phyloP scores from a whole-genome alignment of 192 early-diverging fungal species.

The Coemansia sp. region DNA sequence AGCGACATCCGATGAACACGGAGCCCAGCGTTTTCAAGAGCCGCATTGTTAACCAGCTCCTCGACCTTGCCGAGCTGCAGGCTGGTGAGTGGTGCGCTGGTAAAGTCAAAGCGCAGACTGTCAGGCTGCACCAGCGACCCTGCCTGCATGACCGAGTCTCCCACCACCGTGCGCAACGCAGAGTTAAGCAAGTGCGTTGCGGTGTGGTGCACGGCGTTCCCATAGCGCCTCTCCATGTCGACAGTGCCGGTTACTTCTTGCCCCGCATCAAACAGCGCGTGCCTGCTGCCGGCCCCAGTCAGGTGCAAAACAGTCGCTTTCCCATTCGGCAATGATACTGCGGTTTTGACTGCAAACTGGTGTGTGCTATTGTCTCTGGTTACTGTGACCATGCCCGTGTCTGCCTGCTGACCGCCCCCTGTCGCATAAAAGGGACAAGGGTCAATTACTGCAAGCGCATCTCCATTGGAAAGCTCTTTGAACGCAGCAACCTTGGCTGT shows the following conservation, averaged over 20 bases:
- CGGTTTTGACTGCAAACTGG: slow-evolving; percentile 77
- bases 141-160: slow-evolving; percentile 77
- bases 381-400: slow-evolving; percentile 77
- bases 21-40: slow-evolving; percentile 70
- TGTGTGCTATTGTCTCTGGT: slow-evolving; percentile 55
- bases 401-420: slow-evolving; percentile 91
- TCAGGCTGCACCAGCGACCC: slow-evolving; percentile 90
- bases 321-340: slow-evolving; percentile 55
- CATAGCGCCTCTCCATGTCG: slow-evolving; percentile 83
- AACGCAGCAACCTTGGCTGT: slow-evolving; percentile 41
- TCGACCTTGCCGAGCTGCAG: slow-evolving; percentile 71
- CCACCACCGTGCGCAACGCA: slow-evolving; percentile 82
- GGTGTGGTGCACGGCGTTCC: slow-evolving; percentile 93
- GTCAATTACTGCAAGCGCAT: slow-evolving; percentile 74
- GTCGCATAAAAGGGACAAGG: slow-evolving; percentile 95
- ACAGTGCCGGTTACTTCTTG: slow-evolving; percentile 68
- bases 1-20: slow-evolving; percentile 81
- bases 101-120: slow-evolving; percentile 94
- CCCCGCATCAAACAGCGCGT: slow-evolving; percentile 66
- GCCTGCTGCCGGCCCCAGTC: slow-evolving; percentile 76
- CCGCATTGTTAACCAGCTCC: slow-evolving; percentile 72
- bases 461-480: slow-evolving; percentile 49
- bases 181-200: slow-evolving; percentile 93
- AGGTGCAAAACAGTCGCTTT: slow-evolving; percentile 87
- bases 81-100: slow-evolving; percentile 62